Conservation (phyloP, 78 protist genomes). For the Dictyostelium citrinum region DNA sequence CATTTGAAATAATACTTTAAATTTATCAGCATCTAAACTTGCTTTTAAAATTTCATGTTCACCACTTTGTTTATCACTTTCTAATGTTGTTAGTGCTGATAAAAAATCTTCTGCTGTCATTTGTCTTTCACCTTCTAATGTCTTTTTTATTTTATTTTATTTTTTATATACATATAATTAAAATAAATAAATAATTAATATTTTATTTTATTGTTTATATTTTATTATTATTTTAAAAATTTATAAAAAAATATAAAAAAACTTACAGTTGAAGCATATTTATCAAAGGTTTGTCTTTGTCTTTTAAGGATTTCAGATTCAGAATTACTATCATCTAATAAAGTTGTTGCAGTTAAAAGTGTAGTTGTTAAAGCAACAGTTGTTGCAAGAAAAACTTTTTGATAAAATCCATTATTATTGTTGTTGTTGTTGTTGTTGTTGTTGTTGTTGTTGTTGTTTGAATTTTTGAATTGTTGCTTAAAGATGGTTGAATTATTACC, state of each 20-base stretch:
- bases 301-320: neutral
- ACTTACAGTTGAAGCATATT: slow-evolving; percentile 66
- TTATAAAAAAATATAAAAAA: too few relatives aligned
- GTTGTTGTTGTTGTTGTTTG: neutral
- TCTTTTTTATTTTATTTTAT: neutral
- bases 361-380: neutral
- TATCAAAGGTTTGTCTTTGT: slow-evolving; percentile 56
- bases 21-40: slow-evolving; percentile 65
- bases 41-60: slow-evolving; percentile 51
- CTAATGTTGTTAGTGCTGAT: slow-evolving; percentile 46
- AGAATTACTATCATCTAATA: neutral
- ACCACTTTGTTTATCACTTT: slow-evolving; percentile 22
- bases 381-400: neutral
- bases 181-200: neutral
- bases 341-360: neutral
- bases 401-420: neutral
- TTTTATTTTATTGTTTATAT: neutral
- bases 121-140: slow-evolving; percentile 59
- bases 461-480: neutral
- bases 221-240: neutral
- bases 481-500: neutral
- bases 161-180: too few relatives aligned
- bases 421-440: neutral
- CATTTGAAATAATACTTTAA: slow-evolving; percentile 70
- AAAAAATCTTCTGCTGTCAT: slow-evolving; percentile 79